Evolutionary conservation across 148 eudicot genomes (phyloP).

Genomic region (Beta vulgaris): DNA sequence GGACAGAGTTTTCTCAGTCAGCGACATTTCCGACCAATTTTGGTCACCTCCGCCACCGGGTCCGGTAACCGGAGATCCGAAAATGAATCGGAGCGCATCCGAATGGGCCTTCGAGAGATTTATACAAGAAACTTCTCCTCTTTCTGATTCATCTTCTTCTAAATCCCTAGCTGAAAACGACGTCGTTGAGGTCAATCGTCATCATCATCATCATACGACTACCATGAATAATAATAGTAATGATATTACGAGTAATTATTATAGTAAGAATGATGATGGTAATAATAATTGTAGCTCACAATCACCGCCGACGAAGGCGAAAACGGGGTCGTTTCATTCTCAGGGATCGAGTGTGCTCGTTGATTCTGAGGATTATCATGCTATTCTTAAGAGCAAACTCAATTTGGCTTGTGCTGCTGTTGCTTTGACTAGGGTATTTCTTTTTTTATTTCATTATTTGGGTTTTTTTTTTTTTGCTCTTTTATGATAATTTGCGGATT

Average conservation of each 20-base stretch:
- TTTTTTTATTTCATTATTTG: background rate
- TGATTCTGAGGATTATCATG: slow-evolving; percentile 74
- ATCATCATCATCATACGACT: slow-evolving; percentile 22
- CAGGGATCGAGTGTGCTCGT: slow-evolving; percentile 32
- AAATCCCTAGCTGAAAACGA: slow-evolving; percentile 25
- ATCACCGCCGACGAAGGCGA: background rate
- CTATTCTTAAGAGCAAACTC: slow-evolving; percentile 58
- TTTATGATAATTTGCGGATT: background rate
- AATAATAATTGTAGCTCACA: background rate
- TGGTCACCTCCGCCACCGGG: slow-evolving; percentile 58
- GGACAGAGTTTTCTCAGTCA: slow-evolving; percentile 95
- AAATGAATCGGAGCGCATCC: slow-evolving; percentile 75
- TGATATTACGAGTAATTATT: slow-evolving; percentile 2
- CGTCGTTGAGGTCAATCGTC: slow-evolving; percentile 48
- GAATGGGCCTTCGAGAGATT: slow-evolving; percentile 88
- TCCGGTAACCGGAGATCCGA: slow-evolving; percentile 20
- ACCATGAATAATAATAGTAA: background rate
- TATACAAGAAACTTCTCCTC: slow-evolving; percentile 44
- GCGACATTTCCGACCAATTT: slow-evolving; percentile 77
- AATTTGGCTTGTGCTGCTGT: slow-evolving; percentile 91
- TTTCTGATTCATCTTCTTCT: slow-evolving; percentile 18
- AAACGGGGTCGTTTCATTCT: slow-evolving; percentile 27
- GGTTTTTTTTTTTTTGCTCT: background rate
- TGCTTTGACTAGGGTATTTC: slow-evolving; percentile 63
- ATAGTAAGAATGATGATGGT: background rate